Percentiles rank a stretch among this genome's conserved stretches.
Evolutionary conservation across 2,329 filamentous ascomycete species (phyloP).

Genomic region (Colletotrichum endophyticum): DNA sequence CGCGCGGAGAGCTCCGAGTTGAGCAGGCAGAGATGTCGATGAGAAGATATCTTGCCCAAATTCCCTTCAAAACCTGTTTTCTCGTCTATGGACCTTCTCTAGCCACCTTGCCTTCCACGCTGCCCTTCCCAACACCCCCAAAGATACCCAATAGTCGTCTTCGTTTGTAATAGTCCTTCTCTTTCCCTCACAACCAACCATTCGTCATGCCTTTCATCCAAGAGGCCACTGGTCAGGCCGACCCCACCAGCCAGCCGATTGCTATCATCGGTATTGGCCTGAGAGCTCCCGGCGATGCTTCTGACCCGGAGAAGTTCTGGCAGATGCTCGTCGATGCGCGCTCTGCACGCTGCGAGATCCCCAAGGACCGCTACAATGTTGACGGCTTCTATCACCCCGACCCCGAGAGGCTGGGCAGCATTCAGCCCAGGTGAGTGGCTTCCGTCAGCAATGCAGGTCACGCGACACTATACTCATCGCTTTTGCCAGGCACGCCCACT

Average conservation of each 20-base stretch:
- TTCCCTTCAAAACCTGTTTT: not conserved
- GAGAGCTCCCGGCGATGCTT: constrained; percentile 40
- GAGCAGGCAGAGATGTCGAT: no score
- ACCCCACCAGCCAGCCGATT: constrained; percentile 31
- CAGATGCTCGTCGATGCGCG: constrained; percentile 27
- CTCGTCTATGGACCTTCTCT: not conserved
- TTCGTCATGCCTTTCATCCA: constrained; percentile 11
- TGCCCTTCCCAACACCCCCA: not conserved
- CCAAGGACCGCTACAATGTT: constrained; percentile 24
- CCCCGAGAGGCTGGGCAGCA: constrained; percentile 22
- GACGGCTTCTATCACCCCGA: constrained; percentile 26
- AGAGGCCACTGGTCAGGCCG: not conserved
- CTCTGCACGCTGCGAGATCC: constrained; percentile 21
- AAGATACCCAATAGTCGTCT: constrained; percentile 8
- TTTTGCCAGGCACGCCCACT: constrained; percentile 29
- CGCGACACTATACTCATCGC: not conserved
- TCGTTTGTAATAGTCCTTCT: not conserved
- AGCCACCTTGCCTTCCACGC: not conserved
- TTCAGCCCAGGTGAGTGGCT: constrained; percentile 16
- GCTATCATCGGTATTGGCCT: constrained; percentile 44
- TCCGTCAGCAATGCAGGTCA: not conserved
- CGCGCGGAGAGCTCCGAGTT: not conserved
- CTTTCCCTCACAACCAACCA: not conserved
- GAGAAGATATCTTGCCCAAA: not conserved
- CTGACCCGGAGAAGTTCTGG: constrained; percentile 39